Evolutionary conservation across 352 stramenopile species (phyloP), one percentile per base, ranked within the genome.

Genomic region (Peronospora tabacina): DNA sequence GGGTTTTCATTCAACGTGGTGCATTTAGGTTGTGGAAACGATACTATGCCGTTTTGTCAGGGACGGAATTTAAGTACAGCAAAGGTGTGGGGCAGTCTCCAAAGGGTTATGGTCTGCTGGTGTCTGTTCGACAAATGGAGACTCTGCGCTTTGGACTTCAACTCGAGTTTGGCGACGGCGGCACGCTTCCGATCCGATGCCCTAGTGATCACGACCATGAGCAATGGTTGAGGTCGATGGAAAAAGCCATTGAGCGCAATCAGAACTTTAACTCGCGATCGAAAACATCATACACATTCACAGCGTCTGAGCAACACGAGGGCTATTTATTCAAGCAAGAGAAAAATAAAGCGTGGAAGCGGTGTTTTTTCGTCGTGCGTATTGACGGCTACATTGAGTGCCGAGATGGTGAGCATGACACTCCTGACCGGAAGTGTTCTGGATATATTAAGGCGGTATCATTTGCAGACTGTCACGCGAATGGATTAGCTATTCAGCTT

Each of bases 321-420:
- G 79, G 79, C 0, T 85, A 76, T 35, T 40, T 90, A 29, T 85
- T 70, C 66, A 75, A 75, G 37, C 70, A 84, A 24, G 74, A 90
- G 26, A 72, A 72, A 40, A 63, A 61, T 43, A 75, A 70, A 39
- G 50, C 49, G 13, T 90, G 79, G 79, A 66, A 70, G 26, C 66
- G 63, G 9, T 70, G 57, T 34, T 87, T 75, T 51, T 86, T 88
- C 40, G 64, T 81, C 15, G 61, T 80, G 3, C 76, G 75, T 15
- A 75, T 72, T 19, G 80, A 90, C 49, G 80, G 80, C 7, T 87
- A 87, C 49, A 62, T 90, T 22, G 69, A 81, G 32, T 90, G 80
- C 42, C 68, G 71, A 20, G 75, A 82, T 37, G 52, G 63, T 17
- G 68, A 81, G n/a, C 56, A 66, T 22, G 65, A 54, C 1, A 38